These are phyloP conservation scores for Effrenium voratum DNA, from an alignment of 73 alveolate genomes.

Conservation along the genomic window DNA sequence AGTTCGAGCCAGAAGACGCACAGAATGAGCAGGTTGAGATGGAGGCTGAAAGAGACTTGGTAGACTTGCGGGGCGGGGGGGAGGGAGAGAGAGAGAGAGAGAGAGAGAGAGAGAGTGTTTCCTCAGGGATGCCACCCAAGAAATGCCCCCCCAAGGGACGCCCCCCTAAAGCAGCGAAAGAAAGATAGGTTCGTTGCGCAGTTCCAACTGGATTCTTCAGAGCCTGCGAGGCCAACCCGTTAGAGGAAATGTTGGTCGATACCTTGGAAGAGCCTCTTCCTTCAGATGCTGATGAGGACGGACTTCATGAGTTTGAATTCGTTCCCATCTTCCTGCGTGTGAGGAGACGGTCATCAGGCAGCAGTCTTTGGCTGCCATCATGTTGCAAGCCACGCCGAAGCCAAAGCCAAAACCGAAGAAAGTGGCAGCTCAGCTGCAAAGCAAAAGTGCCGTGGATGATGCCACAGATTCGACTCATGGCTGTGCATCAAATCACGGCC, in stretches of 20 bases:
- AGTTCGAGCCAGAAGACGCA: slow-evolving; percentile 20
- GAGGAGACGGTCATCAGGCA: slow-evolving; percentile 66
- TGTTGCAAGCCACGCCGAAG: slow-evolving; percentile 86
- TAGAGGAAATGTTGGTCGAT: not conserved
- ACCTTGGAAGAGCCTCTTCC: not conserved
- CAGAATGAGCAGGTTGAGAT: not conserved
- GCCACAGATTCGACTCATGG: not conserved
- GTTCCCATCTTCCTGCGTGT: not conserved
- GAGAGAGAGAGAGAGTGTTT: not conserved
- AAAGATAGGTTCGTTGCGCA: too few species aligned
- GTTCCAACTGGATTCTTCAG: too few species aligned
- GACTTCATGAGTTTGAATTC: not conserved
- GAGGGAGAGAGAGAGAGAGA: slow-evolving; percentile 32
- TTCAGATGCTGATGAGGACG: slow-evolving; percentile 11
- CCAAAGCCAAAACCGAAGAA: slow-evolving; percentile 69
- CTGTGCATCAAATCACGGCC: not conserved
- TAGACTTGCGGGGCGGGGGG: too few species aligned
- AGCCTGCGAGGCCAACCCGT: not conserved
- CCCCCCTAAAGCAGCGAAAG: too few species aligned
- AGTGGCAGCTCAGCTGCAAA: not conserved
- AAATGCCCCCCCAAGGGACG: too few species aligned
- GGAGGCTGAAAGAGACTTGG: slow-evolving; percentile 42
- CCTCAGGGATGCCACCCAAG: not conserved
- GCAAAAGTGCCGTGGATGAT: too few species aligned
- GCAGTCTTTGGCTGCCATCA: slow-evolving; percentile 80